phyloP scores from a whole-genome alignment of 305 asterid species.

The Fraxinus paxiana region DNA sequence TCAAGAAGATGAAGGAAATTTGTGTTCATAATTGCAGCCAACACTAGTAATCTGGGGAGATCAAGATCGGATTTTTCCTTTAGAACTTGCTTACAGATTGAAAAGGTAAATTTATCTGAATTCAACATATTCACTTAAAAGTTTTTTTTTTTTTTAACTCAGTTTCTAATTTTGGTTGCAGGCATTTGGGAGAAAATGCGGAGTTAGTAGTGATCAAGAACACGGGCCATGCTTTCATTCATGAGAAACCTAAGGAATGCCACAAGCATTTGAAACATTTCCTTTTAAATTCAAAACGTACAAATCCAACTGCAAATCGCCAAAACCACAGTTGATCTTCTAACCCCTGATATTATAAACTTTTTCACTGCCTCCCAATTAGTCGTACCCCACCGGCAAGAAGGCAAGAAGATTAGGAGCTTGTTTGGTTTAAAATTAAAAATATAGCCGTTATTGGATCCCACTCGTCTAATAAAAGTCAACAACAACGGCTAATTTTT shows the following conservation, averaged over 20 bases:
- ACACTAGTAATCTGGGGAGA: slow-evolving; percentile 53
- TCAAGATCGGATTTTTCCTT: slow-evolving; percentile 46
- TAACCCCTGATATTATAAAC: neutral
- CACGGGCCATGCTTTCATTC: slow-evolving; percentile 55
- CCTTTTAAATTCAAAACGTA: slow-evolving; percentile 28
- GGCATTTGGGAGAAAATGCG: slow-evolving; percentile 59
- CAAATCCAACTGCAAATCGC: neutral
- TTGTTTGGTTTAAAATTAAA: too few relatives aligned
- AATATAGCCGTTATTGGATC: too few relatives aligned
- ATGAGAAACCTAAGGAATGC: slow-evolving; percentile 51
- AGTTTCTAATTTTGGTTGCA: slow-evolving; percentile 23
- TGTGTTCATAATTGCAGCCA: slow-evolving; percentile 31
- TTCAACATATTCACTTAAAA: neutral
- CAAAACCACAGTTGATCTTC: slow-evolving; percentile 11
- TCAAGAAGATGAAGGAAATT: neutral
- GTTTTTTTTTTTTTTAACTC: neutral
- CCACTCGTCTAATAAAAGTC: too few relatives aligned
- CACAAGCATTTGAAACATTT: slow-evolving; percentile 49
- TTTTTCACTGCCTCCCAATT: neutral
- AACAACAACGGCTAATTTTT: too few relatives aligned
- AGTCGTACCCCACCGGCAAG: neutral
- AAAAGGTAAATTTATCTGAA: slow-evolving; percentile 30
- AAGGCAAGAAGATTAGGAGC: neutral
- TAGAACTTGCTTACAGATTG: slow-evolving; percentile 48
- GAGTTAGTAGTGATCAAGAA: slow-evolving; percentile 47